Percentiles rank a stretch among this genome's conserved stretches.
Evolutionary conservation across 2,329 filamentous ascomycete genomes (phyloP).

Genomic region (Neoarthrinium moseri): DNA sequence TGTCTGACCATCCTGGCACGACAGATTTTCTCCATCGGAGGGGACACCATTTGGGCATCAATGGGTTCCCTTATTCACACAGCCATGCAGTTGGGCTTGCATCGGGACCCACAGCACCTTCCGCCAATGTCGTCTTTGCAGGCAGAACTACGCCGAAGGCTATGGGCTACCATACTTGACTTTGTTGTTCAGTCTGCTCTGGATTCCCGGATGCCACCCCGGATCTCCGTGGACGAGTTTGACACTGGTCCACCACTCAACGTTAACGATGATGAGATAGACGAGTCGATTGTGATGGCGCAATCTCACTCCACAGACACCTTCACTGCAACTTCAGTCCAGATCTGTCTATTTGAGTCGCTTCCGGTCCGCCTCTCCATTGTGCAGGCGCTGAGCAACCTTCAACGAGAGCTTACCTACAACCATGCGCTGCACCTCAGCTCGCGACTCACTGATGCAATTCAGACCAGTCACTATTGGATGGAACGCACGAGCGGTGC

Average conservation of each 20-base stretch:
- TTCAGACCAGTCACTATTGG: constrained; percentile 19
- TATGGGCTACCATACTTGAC: constrained; percentile 44
- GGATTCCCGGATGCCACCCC: constrained; percentile 37
- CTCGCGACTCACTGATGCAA: constrained; percentile 27
- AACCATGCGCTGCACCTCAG: constrained; percentile 31
- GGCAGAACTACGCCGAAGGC: constrained; percentile 36
- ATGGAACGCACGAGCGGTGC: constrained; percentile 16
- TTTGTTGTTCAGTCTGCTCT: constrained; percentile 35
- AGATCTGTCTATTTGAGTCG: constrained; percentile 33
- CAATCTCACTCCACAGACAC: constrained; percentile 18
- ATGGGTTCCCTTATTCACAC: constrained; percentile 36
- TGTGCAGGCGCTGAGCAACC: constrained; percentile 31
- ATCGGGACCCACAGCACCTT: constrained; percentile 40
- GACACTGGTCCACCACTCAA: constrained; percentile 37
- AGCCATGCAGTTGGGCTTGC: constrained; percentile 45
- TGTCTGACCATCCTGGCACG: constrained; percentile 37
- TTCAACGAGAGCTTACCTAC: constrained; percentile 33
- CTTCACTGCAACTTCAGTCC: constrained; percentile 25
- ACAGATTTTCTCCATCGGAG: constrained; percentile 39
- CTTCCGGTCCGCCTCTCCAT: constrained; percentile 34
- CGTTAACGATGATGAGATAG: constrained; percentile 28
- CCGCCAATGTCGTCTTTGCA: constrained; percentile 24
- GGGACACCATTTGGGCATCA: constrained; percentile 40
- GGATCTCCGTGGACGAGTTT: constrained; percentile 38
- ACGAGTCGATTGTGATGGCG: constrained; percentile 20